phyloP scores from a whole-genome alignment of 192 early-diverging fungal species.

The Linnemannia schmuckeri region DNA sequence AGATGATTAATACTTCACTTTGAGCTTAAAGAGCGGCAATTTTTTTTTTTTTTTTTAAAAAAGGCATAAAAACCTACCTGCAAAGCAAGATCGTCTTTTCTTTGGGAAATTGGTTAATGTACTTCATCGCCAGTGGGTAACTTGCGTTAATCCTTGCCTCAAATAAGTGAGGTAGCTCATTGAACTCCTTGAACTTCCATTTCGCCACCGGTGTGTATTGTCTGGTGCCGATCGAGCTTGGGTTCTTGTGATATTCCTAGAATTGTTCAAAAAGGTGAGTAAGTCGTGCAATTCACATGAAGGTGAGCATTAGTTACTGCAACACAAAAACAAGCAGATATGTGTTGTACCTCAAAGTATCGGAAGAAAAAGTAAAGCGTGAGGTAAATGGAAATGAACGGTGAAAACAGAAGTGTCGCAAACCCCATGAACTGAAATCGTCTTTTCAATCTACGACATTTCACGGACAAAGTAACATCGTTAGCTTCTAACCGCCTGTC shows the following conservation, averaged over 20 bases:
- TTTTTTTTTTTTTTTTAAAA: not conserved
- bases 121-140: constrained; percentile 81
- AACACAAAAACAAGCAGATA: not conserved
- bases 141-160: constrained; percentile 79
- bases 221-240: constrained; percentile 83
- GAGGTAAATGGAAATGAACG: constrained; percentile 87
- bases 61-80: constrained; percentile 55
- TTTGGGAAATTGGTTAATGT: constrained; percentile 93
- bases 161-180: constrained; percentile 96
- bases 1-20: not conserved
- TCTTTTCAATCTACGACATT: constrained; percentile 63
- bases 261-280: constrained; percentile 12
- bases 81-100: constrained; percentile 83
- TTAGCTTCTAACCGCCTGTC: not conserved
- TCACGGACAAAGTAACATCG: not conserved
- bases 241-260: constrained; percentile 86
- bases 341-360: constrained; percentile 86
- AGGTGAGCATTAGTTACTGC: not conserved
- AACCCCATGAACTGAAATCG: constrained; percentile 92
- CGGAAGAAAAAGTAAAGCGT: constrained; percentile 91
- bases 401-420: constrained; percentile 87
- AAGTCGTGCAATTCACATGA: not conserved
- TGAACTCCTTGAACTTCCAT: constrained; percentile 98
- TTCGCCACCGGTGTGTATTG: constrained; percentile 87
- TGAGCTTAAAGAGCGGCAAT: not conserved